Base-by-base conservation (phyloP, 352 stramenopile genomes). In the Phytopythium chamaehyphon region DNA sequence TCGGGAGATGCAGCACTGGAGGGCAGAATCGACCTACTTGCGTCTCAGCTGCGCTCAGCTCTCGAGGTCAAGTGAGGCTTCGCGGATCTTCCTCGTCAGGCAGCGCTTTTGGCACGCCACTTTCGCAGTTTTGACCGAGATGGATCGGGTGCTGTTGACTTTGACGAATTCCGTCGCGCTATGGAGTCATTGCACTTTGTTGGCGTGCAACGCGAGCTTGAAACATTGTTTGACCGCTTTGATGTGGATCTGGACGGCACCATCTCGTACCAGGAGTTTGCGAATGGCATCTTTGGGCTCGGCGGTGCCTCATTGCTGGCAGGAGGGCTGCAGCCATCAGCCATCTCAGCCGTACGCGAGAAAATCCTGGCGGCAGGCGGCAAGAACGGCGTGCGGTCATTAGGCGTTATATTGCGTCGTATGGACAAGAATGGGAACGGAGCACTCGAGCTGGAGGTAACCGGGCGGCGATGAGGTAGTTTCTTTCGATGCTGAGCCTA, bases 131-230 rank as follows among this genome's bases (percentile, higher is more conserved):
- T 96, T 46, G 87, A 96, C 55, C 49, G 46, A 7, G 83, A 93
- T 21, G 61, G 57, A 11, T 94, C 72, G 0, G 85, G 85, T 5
- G 61, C 80, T 8, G 64, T 96, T 21, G 83, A 93, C 59, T 93
- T 90, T 59, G 81, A 96, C 51, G 86, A 97, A 61, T 97, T 96
- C 51, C 83, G 71, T 42, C 76, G 81, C 26, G 88, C 83, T 3
- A 93, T 96, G 78, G 55, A 87, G 38, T 74, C 71, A 31, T 73
- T 96, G 47, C 96, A 96, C 56, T 94, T 96, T 51, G 76, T 96
- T 7, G 87, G 88, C 21, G 86, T 90, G 22, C 88, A 95, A 57
- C 75, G 81, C 14, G 86, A 94, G 57, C 64, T 88, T 12, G 80
- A 95, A 37, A 77, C 72, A 22, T 72, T 97, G 15, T 97, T 97